Evolutionary conservation across 352 stramenopile species (phyloP).

Genomic region (Pythium insidiosum): DNA sequence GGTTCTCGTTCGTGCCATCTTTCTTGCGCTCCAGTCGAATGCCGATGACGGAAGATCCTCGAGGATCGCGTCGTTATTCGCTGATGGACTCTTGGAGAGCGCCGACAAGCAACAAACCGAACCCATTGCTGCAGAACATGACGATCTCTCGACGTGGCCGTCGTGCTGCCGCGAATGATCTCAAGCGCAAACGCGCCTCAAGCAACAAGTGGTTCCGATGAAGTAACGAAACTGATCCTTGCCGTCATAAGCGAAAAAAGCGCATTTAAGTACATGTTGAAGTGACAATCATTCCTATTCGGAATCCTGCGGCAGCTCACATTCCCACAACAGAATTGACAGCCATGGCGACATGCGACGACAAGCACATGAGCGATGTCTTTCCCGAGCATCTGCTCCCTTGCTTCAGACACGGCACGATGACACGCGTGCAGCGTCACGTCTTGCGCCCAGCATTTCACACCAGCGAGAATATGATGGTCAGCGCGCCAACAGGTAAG

Average conservation of each 20-base stretch:
- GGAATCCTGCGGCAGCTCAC: no score
- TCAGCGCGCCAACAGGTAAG: conserved; percentile 34
- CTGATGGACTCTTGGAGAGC: conserved; percentile 67
- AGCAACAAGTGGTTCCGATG: conserved; percentile 1
- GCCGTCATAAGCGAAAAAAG: no score
- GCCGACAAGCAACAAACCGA: conserved; percentile 39
- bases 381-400: conserved; percentile 23
- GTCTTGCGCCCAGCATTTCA: conserved; percentile 27
- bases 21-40: neutral
- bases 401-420: conserved; percentile 35
- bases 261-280: no score
- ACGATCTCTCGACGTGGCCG: conserved; percentile 63
- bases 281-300: no score
- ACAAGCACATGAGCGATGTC: conserved; percentile 15
- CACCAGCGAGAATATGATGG: conserved; percentile 24
- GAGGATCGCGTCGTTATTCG: conserved; percentile 56
- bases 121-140: conserved; percentile 56
- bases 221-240: no score
- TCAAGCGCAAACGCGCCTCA: conserved; percentile 49
- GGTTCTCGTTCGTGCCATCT: neutral
- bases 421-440: conserved; percentile 34
- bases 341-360: neutral
- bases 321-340: no score
- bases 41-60: no score
- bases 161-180: conserved; percentile 50